Percentiles rank a stretch among this genome's conserved stretches.
phyloP scores from a whole-genome alignment of 352 stramenopile species.

The Pythium brachiatum region DNA sequence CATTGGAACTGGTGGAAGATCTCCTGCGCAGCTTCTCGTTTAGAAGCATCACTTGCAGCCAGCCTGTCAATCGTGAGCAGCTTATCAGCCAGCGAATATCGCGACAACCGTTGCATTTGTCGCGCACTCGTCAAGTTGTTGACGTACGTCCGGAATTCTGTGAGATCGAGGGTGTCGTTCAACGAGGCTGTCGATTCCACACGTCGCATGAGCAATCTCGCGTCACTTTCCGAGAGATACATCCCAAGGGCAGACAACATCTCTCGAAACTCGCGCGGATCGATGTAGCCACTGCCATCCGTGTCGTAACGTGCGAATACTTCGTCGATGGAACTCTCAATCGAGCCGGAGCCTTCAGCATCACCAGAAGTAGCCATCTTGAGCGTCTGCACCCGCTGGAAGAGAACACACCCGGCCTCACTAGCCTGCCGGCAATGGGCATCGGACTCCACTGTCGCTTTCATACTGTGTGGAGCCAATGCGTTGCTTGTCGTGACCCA shows the following conservation, averaged over 20 bases:
- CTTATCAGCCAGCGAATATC: neutral
- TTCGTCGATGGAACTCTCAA: conserved; percentile 30
- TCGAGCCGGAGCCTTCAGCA: conserved; percentile 15
- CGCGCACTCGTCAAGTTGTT: conserved; percentile 2
- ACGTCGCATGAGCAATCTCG: conserved; percentile 46
- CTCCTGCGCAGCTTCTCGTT: conserved; percentile 16
- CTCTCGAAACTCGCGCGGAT: conserved; percentile 47
- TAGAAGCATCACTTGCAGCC: neutral
- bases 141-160: conserved; percentile 33
- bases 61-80: neutral
- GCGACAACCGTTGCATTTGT: neutral
- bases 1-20: conserved; percentile 49
- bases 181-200: conserved; percentile 24
- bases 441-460: conserved; percentile 5
- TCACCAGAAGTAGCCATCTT: conserved; percentile 20
- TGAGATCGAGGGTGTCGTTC: conserved; percentile 26
- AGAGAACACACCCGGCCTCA: conserved; percentile 30
- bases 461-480: conserved; percentile 16
- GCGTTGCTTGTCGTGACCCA: conserved; percentile 45
- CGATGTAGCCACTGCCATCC: conserved; percentile 55
- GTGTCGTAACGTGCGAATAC: conserved; percentile 56
- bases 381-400: conserved; percentile 47
- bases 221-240: conserved; percentile 34
- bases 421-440: conserved; percentile 8
- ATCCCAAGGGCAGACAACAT: conserved; percentile 46